Evolutionary conservation across 805 yeast species (phyloP).

Genomic region (Candida jianshihensis): DNA sequence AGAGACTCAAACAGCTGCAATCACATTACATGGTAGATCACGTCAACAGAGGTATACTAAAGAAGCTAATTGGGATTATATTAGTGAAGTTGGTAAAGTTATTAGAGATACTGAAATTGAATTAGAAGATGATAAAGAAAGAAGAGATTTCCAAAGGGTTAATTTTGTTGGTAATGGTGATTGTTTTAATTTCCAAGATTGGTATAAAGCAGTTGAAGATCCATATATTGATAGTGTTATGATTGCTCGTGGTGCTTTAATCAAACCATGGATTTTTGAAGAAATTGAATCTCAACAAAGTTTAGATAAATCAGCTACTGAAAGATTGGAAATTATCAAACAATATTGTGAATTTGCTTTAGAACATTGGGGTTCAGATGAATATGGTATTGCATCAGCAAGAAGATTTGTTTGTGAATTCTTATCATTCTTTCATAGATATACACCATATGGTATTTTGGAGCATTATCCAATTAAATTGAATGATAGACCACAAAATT

Average conservation of each 20-base stretch:
- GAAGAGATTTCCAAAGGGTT: conserved; percentile 51
- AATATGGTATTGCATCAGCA: conserved; percentile 81
- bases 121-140: conserved; percentile 54
- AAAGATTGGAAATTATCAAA: conserved; percentile 70
- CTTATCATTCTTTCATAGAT: conserved; percentile 87
- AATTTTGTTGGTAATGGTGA: conserved; percentile 96
- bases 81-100: conserved; percentile 61
- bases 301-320: conserved; percentile 84
- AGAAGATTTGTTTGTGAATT: conserved; percentile 93
- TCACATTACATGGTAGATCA: conserved; percentile 93
- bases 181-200: conserved; percentile 77
- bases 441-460: conserved; percentile 88
- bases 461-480: conserved; percentile 83
- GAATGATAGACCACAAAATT: conserved; percentile 89
- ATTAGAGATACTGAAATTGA: conserved; percentile 52
- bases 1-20: conserved; percentile 81
- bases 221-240: conserved; percentile 84
- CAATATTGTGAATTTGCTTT: conserved; percentile 74
- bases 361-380: conserved; percentile 98
- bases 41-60: conserved; percentile 92
- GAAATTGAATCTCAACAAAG: conserved; percentile 87
- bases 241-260: conserved; percentile 97
- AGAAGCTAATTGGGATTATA: conserved; percentile 90
- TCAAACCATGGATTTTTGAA: conserved; percentile 98
- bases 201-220: conserved; percentile 63